Evolutionary conservation across 2,329 filamentous ascomycete species (phyloP).

Genomic region (Diaporthe ampelina): DNA sequence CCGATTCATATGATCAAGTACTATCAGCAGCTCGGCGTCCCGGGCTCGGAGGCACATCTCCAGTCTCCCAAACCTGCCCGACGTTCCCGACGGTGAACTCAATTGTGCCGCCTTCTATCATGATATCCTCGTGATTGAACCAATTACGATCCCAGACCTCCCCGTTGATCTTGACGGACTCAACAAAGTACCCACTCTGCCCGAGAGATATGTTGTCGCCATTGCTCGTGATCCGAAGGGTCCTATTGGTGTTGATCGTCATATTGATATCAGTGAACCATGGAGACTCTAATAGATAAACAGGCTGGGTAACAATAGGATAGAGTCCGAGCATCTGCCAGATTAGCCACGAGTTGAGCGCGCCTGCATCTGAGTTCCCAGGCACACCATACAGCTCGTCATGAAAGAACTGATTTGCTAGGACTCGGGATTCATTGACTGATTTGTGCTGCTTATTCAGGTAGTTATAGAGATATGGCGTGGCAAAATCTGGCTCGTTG

Average conservation of each 20-base stretch:
- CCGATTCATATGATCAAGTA: background rate
- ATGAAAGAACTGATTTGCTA: constrained; percentile 75
- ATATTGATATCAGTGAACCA: constrained; percentile 75
- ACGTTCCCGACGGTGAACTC: constrained; percentile 62
- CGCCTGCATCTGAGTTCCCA: constrained; percentile 79
- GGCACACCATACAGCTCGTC: constrained; percentile 72
- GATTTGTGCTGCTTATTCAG: constrained; percentile 72
- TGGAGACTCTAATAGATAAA: constrained; percentile 78
- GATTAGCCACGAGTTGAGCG: constrained; percentile 77
- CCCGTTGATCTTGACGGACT: constrained; percentile 67
- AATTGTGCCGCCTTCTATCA: constrained; percentile 59
- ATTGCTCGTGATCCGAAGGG: constrained; percentile 61
- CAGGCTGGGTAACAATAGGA: constrained; percentile 76
- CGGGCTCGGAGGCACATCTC: constrained; percentile 64
- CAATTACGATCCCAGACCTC: constrained; percentile 66
- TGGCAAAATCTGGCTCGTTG: constrained; percentile 73
- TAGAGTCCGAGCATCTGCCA: constrained; percentile 80
- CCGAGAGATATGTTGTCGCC: constrained; percentile 51
- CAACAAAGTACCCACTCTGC: constrained; percentile 62
- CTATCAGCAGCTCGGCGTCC: constrained; percentile 41
- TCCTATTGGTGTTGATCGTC: constrained; percentile 61
- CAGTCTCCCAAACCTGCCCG: constrained; percentile 60
- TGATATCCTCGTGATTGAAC: constrained; percentile 66
- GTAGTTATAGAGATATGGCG: constrained; percentile 79
- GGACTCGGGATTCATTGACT: constrained; percentile 69